Base-by-base conservation (phyloP, 2,329 filamentous ascomycete genomes). In the Dactylellina sp. region DNA sequence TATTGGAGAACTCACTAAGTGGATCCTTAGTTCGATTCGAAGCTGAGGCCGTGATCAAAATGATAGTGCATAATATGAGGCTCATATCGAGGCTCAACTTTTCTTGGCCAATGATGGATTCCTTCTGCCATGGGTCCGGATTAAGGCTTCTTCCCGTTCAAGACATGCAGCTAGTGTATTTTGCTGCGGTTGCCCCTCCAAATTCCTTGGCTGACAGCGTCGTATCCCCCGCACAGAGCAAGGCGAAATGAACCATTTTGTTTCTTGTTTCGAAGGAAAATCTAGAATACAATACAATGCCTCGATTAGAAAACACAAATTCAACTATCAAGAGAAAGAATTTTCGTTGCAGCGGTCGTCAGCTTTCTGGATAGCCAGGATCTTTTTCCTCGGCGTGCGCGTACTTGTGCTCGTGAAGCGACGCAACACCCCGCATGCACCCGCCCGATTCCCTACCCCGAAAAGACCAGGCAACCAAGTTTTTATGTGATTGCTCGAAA, bases 61-160 rank as follows among this genome's bases (percentile, higher is more conserved):
- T 42, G 42, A 60, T 53, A 18, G 46, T 25, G 63, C 63, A 68
- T 68, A 60, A 68, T 28, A 68, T 57, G 53, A 68, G 63, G 63
- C 63, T 68, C 37, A 18, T 57, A 9, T n/a, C 39, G 25, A 57
- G 53, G 53, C 53, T 18, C 18, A 44, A 53, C 37, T 22, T 25
- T 4, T 28, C 6, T 37, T 14, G 39, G 22, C 53, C 53, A 57
- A 57, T n/a, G n/a, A n/a, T 57, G 1, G 52, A 57, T 57, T 44
- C 14, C 35, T 44, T 22, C 3, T 7, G 37, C 12, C 39, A 44
- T 40, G 52, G 46, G 63, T 65, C 42, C 32, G 5, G 63, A 68
- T 50, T 68, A 52, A 53, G 63, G 63, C 24, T 60, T 52, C 53
- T 16, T 40, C n/a, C 50, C 50, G 50, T 40, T 68, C 59, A 44